Evolutionary conservation across 169 alveolate species (phyloP).

Genomic region (Plasmodium vivax): DNA sequence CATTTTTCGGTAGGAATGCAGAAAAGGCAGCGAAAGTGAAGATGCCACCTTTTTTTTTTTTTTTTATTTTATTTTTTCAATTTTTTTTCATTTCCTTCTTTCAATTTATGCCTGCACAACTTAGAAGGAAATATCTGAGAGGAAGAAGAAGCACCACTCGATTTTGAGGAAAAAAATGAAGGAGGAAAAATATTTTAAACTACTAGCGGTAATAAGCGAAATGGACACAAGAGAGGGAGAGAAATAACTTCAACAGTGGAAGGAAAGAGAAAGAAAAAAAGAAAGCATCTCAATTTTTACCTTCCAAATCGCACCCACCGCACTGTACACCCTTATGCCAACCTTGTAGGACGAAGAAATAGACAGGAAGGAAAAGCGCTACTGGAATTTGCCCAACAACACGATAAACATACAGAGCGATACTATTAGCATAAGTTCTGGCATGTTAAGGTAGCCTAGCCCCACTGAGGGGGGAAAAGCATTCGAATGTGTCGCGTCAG

Average conservation of each 20-base stretch:
- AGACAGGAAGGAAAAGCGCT: slow-evolving; percentile 50
- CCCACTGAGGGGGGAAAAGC: neutral
- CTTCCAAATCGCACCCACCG: neutral
- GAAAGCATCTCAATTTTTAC: neutral
- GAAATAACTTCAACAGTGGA: neutral
- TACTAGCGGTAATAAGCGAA: slow-evolving; percentile 48
- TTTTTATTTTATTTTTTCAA: neutral
- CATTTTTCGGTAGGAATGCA: slow-evolving; percentile 34
- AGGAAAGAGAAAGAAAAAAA: neutral
- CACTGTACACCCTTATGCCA: neutral
- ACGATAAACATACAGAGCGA: slow-evolving; percentile 14
- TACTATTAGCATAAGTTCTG: neutral
- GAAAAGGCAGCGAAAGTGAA: neutral
- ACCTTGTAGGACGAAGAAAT: slow-evolving; percentile 58
- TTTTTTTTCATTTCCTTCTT: neutral
- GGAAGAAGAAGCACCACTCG: slow-evolving; percentile 16
- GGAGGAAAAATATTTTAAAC: slow-evolving; percentile 53
- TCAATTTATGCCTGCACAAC: neutral
- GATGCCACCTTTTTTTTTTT: neutral
- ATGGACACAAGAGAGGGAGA: neutral
- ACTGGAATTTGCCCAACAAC: slow-evolving; percentile 51
- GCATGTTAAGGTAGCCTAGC: slow-evolving; percentile 8
- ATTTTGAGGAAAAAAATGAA: slow-evolving; percentile 43
- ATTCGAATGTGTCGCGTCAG: neutral
- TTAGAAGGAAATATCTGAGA: slow-evolving; percentile 61